These are phyloP conservation scores for Laburnicola sp. DNA, from an alignment of 2,329 filamentous ascomycete genomes.

Conservation along the genomic window DNA sequence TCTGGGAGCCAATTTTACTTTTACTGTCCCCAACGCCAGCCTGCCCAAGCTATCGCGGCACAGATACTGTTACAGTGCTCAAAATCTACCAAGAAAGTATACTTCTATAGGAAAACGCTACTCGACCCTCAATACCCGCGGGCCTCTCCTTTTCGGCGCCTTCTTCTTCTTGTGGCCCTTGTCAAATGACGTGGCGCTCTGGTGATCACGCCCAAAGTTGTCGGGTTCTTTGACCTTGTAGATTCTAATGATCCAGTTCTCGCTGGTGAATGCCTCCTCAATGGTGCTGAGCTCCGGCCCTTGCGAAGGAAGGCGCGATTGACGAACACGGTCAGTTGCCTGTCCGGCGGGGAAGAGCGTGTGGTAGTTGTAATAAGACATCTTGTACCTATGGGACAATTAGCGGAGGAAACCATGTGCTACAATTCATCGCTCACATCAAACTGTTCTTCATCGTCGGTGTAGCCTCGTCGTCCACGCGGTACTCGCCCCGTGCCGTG, in stretches of 20 bases:
- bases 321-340: constrained; percentile 86
- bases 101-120: constrained; percentile 48
- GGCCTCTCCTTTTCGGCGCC: constrained; percentile 69
- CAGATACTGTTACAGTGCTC: constrained; percentile 34
- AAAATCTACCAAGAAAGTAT: constrained; percentile 21
- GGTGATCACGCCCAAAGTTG: constrained; percentile 89
- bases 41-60: constrained; percentile 9
- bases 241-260: constrained; percentile 99
- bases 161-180: constrained; percentile 85
- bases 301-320: constrained; percentile 75
- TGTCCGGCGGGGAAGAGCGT: constrained; percentile 88
- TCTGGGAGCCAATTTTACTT: constrained; percentile 22
- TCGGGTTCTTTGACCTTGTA: constrained; percentile 99
- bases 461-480: constrained; percentile 88
- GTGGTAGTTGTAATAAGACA: constrained; percentile 99
- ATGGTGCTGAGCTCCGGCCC: constrained; percentile 84
- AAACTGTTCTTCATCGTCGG: constrained; percentile 99
- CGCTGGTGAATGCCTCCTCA: constrained; percentile 96
- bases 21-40: constrained; percentile 36
- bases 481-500: constrained; percentile 89
- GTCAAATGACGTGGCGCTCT: constrained; percentile 68
- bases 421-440: constrained; percentile 68
- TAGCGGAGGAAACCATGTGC: constrained; percentile 18
- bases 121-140: constrained; percentile 71
- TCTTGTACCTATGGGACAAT: constrained; percentile 81